phyloP scores from a whole-genome alignment of 2,329 filamentous ascomycete species.

The Fusarium pseudocircinatum region DNA sequence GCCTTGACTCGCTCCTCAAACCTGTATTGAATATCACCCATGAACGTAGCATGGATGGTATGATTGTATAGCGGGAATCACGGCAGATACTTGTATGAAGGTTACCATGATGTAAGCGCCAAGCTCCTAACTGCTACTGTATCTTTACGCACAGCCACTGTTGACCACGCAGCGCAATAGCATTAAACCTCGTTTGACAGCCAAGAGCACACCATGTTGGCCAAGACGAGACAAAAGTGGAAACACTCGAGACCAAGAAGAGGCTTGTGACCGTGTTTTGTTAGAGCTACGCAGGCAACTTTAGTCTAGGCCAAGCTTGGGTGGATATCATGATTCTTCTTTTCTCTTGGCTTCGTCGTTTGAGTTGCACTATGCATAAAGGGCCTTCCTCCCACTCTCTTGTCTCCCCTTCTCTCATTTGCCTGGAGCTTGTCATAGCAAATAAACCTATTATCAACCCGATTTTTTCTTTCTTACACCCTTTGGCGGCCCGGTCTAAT shows the following conservation, averaged over 20 bases:
- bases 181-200: constrained; percentile 17
- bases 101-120: constrained; percentile 30
- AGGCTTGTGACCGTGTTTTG: constrained; percentile 21
- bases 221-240: constrained; percentile 27
- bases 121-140: constrained; percentile 11
- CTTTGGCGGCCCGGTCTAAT: not conserved
- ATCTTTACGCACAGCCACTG: constrained; percentile 23
- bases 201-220: constrained; percentile 16
- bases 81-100: not conserved
- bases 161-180: not conserved
- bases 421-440: not conserved
- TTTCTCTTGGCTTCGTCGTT: constrained; percentile 7
- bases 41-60: not conserved
- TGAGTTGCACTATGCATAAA: constrained; percentile 14
- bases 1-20: not conserved
- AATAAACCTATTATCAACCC: not conserved
- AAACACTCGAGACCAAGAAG: not conserved
- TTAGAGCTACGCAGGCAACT: constrained; percentile 14
- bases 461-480: constrained; percentile 4
- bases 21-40: not conserved
- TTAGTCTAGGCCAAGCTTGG: constrained; percentile 11
- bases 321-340: constrained; percentile 14
- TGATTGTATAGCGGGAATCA: not conserved
- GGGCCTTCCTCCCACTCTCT: constrained; percentile 20
- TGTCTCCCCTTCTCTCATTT: not conserved